Percentiles rank a stretch among this genome's conserved stretches.
phyloP scores from a whole-genome alignment of 2,329 filamentous ascomycete species.

The Didymella segeticola region DNA sequence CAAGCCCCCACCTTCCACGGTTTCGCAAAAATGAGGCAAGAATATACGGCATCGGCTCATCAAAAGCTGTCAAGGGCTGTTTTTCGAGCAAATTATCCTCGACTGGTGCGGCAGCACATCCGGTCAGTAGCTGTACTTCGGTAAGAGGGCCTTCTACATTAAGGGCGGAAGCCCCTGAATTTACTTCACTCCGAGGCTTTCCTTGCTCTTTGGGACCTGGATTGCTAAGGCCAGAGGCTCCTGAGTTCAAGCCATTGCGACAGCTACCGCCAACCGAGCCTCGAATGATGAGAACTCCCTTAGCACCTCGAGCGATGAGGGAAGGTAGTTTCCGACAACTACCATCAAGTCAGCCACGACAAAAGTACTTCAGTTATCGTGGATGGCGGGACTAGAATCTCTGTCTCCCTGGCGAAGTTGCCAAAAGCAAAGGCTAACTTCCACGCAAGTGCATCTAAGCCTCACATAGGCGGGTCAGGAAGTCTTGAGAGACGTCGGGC shows the following conservation, averaged over 20 bases:
- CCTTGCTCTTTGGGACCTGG: not conserved
- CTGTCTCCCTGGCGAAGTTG: no score
- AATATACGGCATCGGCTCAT: not conserved
- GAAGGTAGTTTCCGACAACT: not conserved
- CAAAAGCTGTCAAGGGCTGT: not conserved
- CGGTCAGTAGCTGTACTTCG: not conserved
- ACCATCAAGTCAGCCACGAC: not conserved
- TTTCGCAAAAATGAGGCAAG: not conserved
- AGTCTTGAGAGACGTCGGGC: no score
- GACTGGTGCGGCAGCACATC: not conserved
- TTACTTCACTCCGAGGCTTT: not conserved
- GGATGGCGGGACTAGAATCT: not conserved
- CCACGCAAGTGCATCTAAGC: not conserved
- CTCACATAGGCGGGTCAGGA: not conserved
- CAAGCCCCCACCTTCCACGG: no score
- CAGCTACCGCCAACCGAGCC: conserved; percentile 2
- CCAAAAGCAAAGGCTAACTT: no score
- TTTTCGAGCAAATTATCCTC: not conserved
- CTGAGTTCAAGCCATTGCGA: conserved; percentile 5
- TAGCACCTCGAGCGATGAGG: conserved; percentile 9
- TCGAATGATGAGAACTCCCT: conserved; percentile 7
- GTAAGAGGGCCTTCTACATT: not conserved
- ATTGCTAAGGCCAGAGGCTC: not conserved
- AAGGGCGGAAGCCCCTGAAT: not conserved
- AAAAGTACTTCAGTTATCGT: not conserved